phyloP scores from a whole-genome alignment of 192 early-diverging fungal species.

The Lobosporangium transversale region DNA sequence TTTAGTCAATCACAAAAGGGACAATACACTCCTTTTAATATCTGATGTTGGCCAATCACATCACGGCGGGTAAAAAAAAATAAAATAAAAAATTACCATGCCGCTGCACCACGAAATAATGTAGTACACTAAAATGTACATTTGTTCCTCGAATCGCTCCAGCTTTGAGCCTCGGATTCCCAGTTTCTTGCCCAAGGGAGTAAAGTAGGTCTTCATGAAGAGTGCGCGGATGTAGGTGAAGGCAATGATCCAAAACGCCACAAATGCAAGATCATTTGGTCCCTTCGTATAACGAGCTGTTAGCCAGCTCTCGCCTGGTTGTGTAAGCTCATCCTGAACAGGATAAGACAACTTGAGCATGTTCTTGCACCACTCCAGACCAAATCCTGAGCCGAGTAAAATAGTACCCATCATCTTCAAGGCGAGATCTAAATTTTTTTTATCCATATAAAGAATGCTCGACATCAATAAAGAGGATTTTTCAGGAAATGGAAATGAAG shows the following conservation, averaged over 20 bases:
- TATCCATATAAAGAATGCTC: too few relatives aligned
- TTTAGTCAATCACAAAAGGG: too few relatives aligned
- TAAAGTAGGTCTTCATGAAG: slow-evolving; percentile 63
- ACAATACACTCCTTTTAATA: too few relatives aligned
- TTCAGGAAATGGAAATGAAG: too few relatives aligned
- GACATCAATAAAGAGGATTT: too few relatives aligned
- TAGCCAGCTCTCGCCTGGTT: slow-evolving; percentile 25
- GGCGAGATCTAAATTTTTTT: slow-evolving; percentile 34
- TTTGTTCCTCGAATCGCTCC: slow-evolving; percentile 77
- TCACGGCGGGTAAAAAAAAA: not conserved
- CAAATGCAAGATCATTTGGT: slow-evolving; percentile 66
- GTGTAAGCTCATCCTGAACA: slow-evolving; percentile 25
- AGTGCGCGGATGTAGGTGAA: slow-evolving; percentile 70
- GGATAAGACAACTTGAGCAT: slow-evolving; percentile 32
- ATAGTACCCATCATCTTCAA: slow-evolving; percentile 25
- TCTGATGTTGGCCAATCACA: too few relatives aligned
- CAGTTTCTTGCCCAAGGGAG: slow-evolving; percentile 52
- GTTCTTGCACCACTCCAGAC: slow-evolving; percentile 16
- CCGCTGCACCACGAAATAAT: slow-evolving; percentile 68
- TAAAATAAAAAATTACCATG: slow-evolving; percentile 55
- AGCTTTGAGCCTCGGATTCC: slow-evolving; percentile 52
- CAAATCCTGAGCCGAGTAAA: slow-evolving; percentile 23
- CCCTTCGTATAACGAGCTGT: slow-evolving; percentile 60
- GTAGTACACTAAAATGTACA: slow-evolving; percentile 75
- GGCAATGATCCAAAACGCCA: slow-evolving; percentile 71